phyloP scores from a whole-genome alignment of 805 yeast species.

The Blastobotrys americana region DNA sequence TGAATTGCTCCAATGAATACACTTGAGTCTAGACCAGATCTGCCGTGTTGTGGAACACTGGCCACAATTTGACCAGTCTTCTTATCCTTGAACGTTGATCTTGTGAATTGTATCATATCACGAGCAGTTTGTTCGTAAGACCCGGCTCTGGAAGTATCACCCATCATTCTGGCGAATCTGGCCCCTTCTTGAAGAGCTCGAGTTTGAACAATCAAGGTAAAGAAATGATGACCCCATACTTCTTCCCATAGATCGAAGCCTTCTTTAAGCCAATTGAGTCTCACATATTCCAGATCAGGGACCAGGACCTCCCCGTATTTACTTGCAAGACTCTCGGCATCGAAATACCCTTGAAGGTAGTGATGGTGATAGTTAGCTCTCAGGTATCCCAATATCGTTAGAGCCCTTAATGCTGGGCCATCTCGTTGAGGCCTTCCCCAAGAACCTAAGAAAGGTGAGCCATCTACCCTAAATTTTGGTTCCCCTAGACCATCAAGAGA shows the following conservation, averaged over 20 bases:
- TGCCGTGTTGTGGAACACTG: conserved; percentile 47
- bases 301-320: conserved; percentile 49
- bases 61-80: conserved; percentile 55
- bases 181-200: conserved; percentile 59
- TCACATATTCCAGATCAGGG: conserved; percentile 63
- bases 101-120: conserved; percentile 12
- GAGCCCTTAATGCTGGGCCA: conserved; percentile 80
- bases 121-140: conserved; percentile 6
- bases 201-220: conserved; percentile 68
- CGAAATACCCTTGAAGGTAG: conserved; percentile 22
- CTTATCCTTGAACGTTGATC: conserved; percentile 16
- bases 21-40: conserved; percentile 78
- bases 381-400: conserved; percentile 54
- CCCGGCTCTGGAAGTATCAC: conserved; percentile 21
- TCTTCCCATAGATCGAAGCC: conserved; percentile 97
- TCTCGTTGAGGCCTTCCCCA: conserved; percentile 98
- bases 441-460: conserved; percentile 48
- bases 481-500: conserved; percentile 62
- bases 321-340: conserved; percentile 23
- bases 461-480: conserved; percentile 73
- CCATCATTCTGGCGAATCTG: conserved; percentile 26
- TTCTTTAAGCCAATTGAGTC: conserved; percentile 49
- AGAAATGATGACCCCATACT: conserved; percentile 64
- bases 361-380: conserved; percentile 31
- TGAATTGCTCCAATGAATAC: conserved; percentile 45